These are phyloP conservation scores for Thelonectria blattea DNA, from an alignment of 2,329 filamentous ascomycete genomes.

Conservation along the genomic window DNA sequence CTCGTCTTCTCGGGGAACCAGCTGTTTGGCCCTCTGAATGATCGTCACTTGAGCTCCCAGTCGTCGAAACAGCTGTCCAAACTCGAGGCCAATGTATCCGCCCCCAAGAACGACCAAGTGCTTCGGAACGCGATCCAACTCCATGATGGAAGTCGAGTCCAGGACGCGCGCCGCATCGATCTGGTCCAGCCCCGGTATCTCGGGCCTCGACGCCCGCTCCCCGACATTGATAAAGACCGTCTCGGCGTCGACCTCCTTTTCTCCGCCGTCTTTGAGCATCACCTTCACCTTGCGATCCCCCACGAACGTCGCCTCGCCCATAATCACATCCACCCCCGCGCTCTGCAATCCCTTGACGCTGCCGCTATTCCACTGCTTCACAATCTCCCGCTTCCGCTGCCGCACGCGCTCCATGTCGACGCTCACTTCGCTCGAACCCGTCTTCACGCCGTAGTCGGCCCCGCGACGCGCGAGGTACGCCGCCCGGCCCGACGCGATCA, in stretches of 20 bases:
- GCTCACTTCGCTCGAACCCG: conserved; percentile 34
- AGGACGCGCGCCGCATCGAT: conserved; percentile 47
- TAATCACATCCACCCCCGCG: conserved; percentile 52
- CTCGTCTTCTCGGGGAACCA: conserved; percentile 54
- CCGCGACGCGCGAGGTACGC: conserved; percentile 53
- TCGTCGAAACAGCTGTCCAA: conserved; percentile 58
- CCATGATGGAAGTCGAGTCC: conserved; percentile 55
- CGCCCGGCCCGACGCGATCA: conserved; percentile 58
- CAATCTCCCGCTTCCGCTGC: conserved; percentile 60
- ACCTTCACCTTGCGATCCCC: conserved; percentile 48
- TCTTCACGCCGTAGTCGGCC: conserved; percentile 53
- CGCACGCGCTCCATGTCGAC: conserved; percentile 57
- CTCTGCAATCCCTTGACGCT: conserved; percentile 50
- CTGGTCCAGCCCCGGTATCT: conserved; percentile 45
- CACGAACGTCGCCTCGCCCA: conserved; percentile 52
- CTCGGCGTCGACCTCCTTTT: conserved; percentile 45
- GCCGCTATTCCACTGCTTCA: conserved; percentile 54
- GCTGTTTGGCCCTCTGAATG: conserved; percentile 49
- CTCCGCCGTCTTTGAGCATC: conserved; percentile 37
- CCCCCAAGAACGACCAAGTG: conserved; percentile 60
- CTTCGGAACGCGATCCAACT: conserved; percentile 51
- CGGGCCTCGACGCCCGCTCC: conserved; percentile 48
- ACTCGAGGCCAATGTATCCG: conserved; percentile 60
- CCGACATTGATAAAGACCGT: conserved; percentile 56
- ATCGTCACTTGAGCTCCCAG: conserved; percentile 57